Evolutionary conservation across 2,329 filamentous ascomycete genomes (phyloP), one percentile per base, ranked within the genome.

Genomic region (Pseudocercospora pini-densiflorae): DNA sequence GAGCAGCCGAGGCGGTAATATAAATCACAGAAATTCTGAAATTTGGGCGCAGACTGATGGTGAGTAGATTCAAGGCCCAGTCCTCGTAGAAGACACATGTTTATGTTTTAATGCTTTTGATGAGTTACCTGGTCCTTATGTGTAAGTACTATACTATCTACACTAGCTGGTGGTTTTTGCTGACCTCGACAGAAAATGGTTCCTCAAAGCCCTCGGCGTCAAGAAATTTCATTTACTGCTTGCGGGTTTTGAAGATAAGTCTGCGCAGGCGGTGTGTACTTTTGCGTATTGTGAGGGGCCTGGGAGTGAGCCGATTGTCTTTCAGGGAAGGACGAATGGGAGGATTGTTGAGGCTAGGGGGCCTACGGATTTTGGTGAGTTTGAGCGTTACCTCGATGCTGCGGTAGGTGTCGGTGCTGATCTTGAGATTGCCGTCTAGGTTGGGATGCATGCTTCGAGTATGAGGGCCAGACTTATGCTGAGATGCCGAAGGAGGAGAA

Each of bases 401-500:
- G 14, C 43, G 49, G 19, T 0, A 3, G 10, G 29, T 19, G 21
- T 21, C 29, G 53, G n/a, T 53, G 14, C 24, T 33, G 51, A 14
- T 40, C 4, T 19, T 31, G 12, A 45, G 54, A 64, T 27, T 61
- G 59, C 72, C 71, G 71, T 27, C n/a, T 70, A 97, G 94, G 94
- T 54, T 99, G 95, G 95, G 95, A 99, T 79, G 89, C 95, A 1
- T 90, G 97, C 70, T 99, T 99, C 75, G 95, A 99, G 81, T 94
- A 96, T 73, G 87, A 96, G 70, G 94, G 94, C 49, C 84, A 92
- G 81, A 99, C 95, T 82, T 90, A 97, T 78, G 95, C 95, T 29
- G 95, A 99, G 82, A 99, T 99, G 95, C 91, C 93, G 60, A 94
- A 91, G 79, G 81, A 78, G 9, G 88, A 89, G 77, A 96, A 96